These are phyloP conservation scores for Penicillium malachiteum DNA, from an alignment of 495 filamentous ascomycete genomes.

Conservation along the genomic window DNA sequence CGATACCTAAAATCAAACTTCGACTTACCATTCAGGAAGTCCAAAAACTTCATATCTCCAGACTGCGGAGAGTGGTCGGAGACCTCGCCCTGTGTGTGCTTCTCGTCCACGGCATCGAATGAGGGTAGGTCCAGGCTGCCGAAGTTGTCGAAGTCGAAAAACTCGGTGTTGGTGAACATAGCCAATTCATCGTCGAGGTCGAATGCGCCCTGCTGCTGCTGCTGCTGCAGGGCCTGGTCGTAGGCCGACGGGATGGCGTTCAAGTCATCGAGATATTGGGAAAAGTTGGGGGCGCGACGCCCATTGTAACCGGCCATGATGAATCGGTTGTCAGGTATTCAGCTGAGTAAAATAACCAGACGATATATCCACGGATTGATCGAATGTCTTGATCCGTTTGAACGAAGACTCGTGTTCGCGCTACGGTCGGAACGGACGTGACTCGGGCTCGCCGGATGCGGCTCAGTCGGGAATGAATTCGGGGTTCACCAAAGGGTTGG, in stretches of 20 bases:
- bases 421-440: constrained; percentile 5
- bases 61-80: constrained; percentile 22
- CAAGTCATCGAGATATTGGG: constrained; percentile 82
- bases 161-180: constrained; percentile 90
- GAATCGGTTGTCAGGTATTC: constrained; percentile 4
- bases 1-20: too few species aligned
- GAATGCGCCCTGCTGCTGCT: constrained; percentile 54
- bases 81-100: constrained; percentile 22
- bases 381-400: constrained; percentile 15
- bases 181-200: constrained; percentile 74
- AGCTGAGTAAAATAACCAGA: not conserved
- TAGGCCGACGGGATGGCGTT: constrained; percentile 72
- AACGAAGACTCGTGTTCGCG: not conserved
- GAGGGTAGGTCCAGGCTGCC: constrained; percentile 40
- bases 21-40: constrained; percentile 46
- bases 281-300: constrained; percentile 77
- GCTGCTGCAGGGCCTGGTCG: constrained; percentile 59
- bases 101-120: constrained; percentile 37
- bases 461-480: constrained; percentile 12
- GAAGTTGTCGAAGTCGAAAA: constrained; percentile 81
- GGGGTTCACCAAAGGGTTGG: not conserved
- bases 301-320: constrained; percentile 68
- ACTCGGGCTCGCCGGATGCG: constrained; percentile 24
- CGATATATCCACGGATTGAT: not conserved
- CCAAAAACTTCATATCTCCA: constrained; percentile 44